These are phyloP conservation scores for Vigna unguiculata DNA, from an alignment of 306 rosid genomes.

Conservation along the genomic window DNA sequence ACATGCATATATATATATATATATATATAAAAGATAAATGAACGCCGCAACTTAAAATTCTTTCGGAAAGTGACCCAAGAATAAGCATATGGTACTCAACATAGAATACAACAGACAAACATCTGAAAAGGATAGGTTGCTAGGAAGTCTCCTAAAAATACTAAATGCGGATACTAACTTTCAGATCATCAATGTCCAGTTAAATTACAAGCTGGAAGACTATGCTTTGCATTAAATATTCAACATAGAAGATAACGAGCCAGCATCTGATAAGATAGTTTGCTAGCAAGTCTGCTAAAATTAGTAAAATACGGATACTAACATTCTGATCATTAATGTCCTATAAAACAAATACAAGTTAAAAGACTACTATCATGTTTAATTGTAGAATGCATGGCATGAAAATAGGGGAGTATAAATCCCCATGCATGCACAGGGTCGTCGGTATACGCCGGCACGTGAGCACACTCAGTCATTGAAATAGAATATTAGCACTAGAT, in stretches of 20 bases:
- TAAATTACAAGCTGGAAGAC: conserved; percentile 12
- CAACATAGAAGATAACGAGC: conserved; percentile 23
- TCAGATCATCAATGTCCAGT: conserved; percentile 3
- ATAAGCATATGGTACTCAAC: not conserved
- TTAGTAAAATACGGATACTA: not conserved
- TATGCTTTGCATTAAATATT: not conserved
- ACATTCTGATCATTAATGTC: conserved; percentile 7
- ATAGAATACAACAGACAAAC: conserved; percentile 20
- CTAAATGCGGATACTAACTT: not conserved
- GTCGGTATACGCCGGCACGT: not conserved
- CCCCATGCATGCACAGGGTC: not conserved
- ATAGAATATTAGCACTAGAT: not conserved
- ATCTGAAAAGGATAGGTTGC: conserved; percentile 31
- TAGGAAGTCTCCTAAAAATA: conserved; percentile 4
- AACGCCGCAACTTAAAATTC: conserved; percentile 4
- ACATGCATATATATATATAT: conserved; percentile 24
- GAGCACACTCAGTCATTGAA: not conserved
- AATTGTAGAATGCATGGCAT: not conserved
- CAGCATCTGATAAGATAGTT: conserved; percentile 31
- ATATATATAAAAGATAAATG: conserved; percentile 34
- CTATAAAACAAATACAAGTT: conserved; percentile 7
- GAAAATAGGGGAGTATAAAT: not conserved
- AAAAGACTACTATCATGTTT: not conserved
- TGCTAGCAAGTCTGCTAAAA: conserved; percentile 1
- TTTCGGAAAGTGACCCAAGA: not conserved